Conservation (phyloP, 805 yeast genomes). For the Ascoidea tarda region DNA sequence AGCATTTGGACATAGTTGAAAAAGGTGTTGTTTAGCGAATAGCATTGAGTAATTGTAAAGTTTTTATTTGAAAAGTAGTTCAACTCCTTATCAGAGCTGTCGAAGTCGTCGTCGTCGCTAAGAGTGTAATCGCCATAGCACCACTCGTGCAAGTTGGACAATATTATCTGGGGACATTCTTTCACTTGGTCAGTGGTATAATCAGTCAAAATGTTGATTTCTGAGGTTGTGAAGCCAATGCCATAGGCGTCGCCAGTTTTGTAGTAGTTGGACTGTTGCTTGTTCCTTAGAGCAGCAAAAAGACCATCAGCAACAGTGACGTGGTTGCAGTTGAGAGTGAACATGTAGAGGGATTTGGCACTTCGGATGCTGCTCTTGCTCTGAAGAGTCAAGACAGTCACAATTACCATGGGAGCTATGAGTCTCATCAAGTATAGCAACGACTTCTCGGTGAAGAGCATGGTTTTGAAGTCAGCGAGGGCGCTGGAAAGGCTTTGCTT, state of each 20-base stretch:
- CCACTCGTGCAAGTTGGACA: conserved; percentile 27
- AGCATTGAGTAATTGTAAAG: not conserved
- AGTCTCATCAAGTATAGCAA: not conserved
- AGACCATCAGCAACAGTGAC: conserved; percentile 39
- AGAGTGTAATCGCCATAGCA: conserved; percentile 22
- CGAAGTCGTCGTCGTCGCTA: conserved; percentile 9
- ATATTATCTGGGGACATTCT: conserved; percentile 33
- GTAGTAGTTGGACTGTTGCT: conserved; percentile 16
- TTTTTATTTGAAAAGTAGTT: not conserved
- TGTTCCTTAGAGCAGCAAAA: conserved; percentile 26
- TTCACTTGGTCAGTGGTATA: conserved; percentile 33
- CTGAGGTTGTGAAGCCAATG: conserved; percentile 31
- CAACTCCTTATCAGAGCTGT: not conserved
- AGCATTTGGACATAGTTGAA: conserved; percentile 33
- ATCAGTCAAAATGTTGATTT: conserved; percentile 26
- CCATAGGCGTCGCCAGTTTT: conserved; percentile 13
- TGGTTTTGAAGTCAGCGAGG: too few relatives aligned
- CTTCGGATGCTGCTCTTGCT: not conserved
- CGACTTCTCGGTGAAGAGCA: too few relatives aligned
- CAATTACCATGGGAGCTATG: not conserved
- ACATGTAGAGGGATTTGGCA: conserved; percentile 1
- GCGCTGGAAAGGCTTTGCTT: too few relatives aligned
- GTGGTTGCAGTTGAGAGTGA: conserved; percentile 33
- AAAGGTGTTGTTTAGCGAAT: conserved; percentile 12
- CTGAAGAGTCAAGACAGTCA: not conserved